Base-by-base conservation (phyloP, 495 filamentous ascomycete genomes). In the Opeltia flavorubescens region DNA sequence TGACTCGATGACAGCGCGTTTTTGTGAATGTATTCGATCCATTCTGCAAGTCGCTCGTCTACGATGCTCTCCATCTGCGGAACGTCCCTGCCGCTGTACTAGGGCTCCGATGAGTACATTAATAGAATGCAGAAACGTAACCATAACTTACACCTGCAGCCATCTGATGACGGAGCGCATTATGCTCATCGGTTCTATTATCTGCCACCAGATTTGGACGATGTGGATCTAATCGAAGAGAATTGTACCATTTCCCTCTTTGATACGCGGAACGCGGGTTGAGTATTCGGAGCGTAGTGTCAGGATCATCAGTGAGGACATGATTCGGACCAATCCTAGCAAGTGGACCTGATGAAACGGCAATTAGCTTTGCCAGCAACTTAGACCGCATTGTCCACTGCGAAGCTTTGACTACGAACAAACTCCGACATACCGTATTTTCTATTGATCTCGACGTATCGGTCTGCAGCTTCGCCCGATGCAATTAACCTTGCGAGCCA, bases 61-160 rank as follows among this genome's bases (percentile, higher is more conserved):
- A 70, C 54, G 5, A 49, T 46, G 1, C 23, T 26, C 20, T 69
- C 69, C 0, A 70, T 53, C 0, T 48, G 49, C 1, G 43, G 39
- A 39, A 68, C 71, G 18, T 70, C 67, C 47, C 58, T 63, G 27
- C 67, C 66, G 2, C 61, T 56, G 40, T 70, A 71, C 64, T 71
- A 25, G 17, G 52, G 48, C 24, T 7, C 18, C 13, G 33, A 4
- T 52, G 25, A 15, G 31, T 27, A 48, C 8, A 15, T 18, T 4
- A 27, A 25, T 23, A 34, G 8, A 11, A 43, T 12, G 12, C 18
- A n/a, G 15, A 49, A 27, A 24, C 23, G 36, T 36, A 9, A 15
- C 9, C 18, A n/a, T n/a, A n/a, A 42, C 66, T 53, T 56, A 70
- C 67, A 2, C 66, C 64, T 5, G 56, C 46, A 13, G 60, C 49